Percentiles rank a stretch among this genome's conserved stretches.
Evolutionary conservation across 2,329 filamentous ascomycete species (phyloP).

Genomic region (Talaromyces pinophilus): DNA sequence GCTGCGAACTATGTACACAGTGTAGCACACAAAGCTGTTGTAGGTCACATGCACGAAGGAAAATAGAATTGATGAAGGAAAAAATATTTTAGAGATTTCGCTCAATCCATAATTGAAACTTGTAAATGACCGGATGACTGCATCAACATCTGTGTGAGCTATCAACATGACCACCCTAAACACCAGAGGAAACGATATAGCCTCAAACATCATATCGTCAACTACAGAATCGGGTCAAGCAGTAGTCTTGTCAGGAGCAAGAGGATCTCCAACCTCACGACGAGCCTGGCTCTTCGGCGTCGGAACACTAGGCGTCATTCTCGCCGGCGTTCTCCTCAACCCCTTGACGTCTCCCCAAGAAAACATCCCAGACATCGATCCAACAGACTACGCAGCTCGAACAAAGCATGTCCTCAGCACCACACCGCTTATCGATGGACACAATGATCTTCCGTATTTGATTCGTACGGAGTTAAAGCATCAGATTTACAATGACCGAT

Average conservation of each 20-base stretch:
- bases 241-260: slow-evolving; percentile 15
- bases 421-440: slow-evolving; percentile 33
- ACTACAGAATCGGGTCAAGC: slow-evolving; percentile 6
- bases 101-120: neutral
- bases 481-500: slow-evolving; percentile 29
- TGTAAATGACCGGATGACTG: neutral
- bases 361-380: slow-evolving; percentile 1
- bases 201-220: slow-evolving; percentile 1
- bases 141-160: neutral
- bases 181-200: neutral
- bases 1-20: neutral
- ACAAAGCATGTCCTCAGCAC: slow-evolving; percentile 26
- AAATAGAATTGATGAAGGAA: neutral
- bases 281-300: slow-evolving; percentile 17
- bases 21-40: neutral
- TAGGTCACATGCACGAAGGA: neutral
- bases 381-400: slow-evolving; percentile 20
- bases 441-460: slow-evolving; percentile 34
- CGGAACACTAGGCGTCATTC: slow-evolving; percentile 6
- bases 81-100: neutral
- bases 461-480: slow-evolving; percentile 29
- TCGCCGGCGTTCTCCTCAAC: slow-evolving; percentile 9
- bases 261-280: slow-evolving; percentile 5
- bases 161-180: slow-evolving; percentile 7
- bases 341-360: slow-evolving; percentile 8